Percentiles rank a stretch among this genome's conserved stretches.
Evolutionary conservation across 129 eudicot genomes (phyloP).

Genomic region (Solidago caesia): DNA sequence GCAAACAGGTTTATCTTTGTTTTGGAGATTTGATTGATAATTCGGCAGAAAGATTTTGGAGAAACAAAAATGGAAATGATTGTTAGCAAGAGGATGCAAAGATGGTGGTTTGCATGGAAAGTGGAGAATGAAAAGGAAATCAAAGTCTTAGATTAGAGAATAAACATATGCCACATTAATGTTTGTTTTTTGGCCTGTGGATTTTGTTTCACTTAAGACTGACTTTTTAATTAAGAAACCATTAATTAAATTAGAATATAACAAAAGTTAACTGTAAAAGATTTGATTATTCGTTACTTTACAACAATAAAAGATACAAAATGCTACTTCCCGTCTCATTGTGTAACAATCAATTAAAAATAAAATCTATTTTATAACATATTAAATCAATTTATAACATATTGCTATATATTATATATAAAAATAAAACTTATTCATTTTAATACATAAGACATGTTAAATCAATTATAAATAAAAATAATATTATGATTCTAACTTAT

Average conservation of each 20-base stretch:
- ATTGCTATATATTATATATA: too few relatives aligned
- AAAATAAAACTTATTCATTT: too few relatives aligned
- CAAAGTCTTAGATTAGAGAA: neutral
- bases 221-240: neutral
- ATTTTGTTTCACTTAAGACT: neutral
- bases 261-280: neutral
- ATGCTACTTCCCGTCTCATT: neutral
- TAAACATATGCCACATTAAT: slow-evolving; percentile 16
- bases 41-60: slow-evolving; percentile 14
- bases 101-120: slow-evolving; percentile 36
- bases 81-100: slow-evolving; percentile 18
- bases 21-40: neutral
- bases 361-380: too few relatives aligned
- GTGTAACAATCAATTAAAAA: too few relatives aligned
- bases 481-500: too few relatives aligned
- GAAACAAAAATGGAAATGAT: slow-evolving; percentile 17
- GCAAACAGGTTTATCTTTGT: slow-evolving; percentile 14
- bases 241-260: neutral
- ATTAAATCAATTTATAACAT: too few relatives aligned
- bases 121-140: slow-evolving; percentile 14
- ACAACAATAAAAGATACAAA: neutral
- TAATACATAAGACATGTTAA: too few relatives aligned
- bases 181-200: neutral
- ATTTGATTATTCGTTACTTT: neutral
- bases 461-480: too few relatives aligned